Base-by-base conservation (phyloP, 75 land plant species). In the Pseudotsuga menziesii region DNA sequence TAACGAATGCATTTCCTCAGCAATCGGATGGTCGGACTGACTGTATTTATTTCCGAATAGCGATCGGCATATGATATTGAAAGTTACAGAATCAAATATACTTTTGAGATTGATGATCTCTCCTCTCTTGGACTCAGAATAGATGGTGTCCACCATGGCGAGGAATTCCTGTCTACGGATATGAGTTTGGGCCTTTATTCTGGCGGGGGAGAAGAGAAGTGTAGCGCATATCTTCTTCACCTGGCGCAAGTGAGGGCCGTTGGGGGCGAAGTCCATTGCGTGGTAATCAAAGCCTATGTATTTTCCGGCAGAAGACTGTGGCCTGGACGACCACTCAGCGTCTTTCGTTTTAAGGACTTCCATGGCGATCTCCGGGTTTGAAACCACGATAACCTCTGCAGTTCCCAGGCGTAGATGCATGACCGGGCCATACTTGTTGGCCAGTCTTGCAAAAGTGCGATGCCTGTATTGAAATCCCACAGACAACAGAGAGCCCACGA, bases 331-430 rank as follows among this genome's bases (percentile, higher is more conserved):
- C 48, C 56, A 69, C 23, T 59, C 72, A 2, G 41, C 3, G 25
- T 69, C 72, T 69, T 22, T 36, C 54, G 16, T 35, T 41, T 69
- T 69, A 3, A 69, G 72, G 12, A 59, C 82, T 39, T 83, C 83
- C 39, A 23, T 57, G 39, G 84, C 84, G 23, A 81, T 62, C 41
- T 64, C 74, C 17, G 83, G 76, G 39, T 77, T 73, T 25, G 83
- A 83, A 20, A 81, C 83, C 62, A 80, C 84, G 6, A 83, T 23
- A 41, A 64, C 29, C 56, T 70, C 58, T 3, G 60, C 25, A 6
- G 70, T 61, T 4, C 85, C 85, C 52, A 83, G 85, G 36, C 80
- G 56, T 57, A 83, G 79, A 25, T 75, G 84, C 84, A 83, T 66
- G 69, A 83, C 16, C 56, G 84, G 84, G 3, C 84, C 85, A 16